Percentiles rank a stretch among this genome's conserved stretches.
phyloP scores from a whole-genome alignment of 2,329 filamentous ascomycete species.

The Fusarium caatingaense region DNA sequence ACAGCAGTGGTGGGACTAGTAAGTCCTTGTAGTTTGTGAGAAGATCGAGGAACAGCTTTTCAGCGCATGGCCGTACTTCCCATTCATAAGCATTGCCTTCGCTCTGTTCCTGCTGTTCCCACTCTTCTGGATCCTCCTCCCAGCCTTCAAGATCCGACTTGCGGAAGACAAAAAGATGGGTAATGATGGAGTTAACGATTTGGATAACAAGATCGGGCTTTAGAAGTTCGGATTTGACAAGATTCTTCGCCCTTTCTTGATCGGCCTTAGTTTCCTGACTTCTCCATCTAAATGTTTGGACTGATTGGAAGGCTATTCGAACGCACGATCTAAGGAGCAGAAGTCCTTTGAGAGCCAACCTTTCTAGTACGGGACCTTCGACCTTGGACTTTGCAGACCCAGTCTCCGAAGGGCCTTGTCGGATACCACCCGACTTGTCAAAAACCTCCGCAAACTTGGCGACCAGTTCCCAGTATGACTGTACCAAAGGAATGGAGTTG shows the following conservation, averaged over 20 bases:
- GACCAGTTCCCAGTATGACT: slow-evolving; percentile 87
- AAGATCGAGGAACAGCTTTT: slow-evolving; percentile 92
- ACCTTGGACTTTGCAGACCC: slow-evolving; percentile 61
- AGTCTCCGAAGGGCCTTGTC: slow-evolving; percentile 55
- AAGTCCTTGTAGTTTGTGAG: slow-evolving; percentile 88
- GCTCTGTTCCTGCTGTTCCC: slow-evolving; percentile 90
- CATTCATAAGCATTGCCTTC: slow-evolving; percentile 90
- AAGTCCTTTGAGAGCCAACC: slow-evolving; percentile 83
- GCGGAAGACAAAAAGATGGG: slow-evolving; percentile 88
- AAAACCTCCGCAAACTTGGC: slow-evolving; percentile 81
- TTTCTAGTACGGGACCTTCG: slow-evolving; percentile 77
- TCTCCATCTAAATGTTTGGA: slow-evolving; percentile 85
- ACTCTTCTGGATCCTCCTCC: slow-evolving; percentile 95
- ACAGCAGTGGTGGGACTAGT: slow-evolving; percentile 80
- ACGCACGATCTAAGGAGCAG: slow-evolving; percentile 84
- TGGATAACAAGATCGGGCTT: slow-evolving; percentile 80
- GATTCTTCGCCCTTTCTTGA: slow-evolving; percentile 73
- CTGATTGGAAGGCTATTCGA: slow-evolving; percentile 84
- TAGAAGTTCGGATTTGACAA: slow-evolving; percentile 80
- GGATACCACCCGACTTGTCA: slow-evolving; percentile 69
- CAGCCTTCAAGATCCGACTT: slow-evolving; percentile 88
- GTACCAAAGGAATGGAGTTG: slow-evolving; percentile 79
- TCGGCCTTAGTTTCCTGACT: slow-evolving; percentile 80
- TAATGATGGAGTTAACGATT: slow-evolving; percentile 86
- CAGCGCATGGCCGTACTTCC: slow-evolving; percentile 89